Evolutionary conservation across 2,329 filamentous ascomycete species (phyloP).

Genomic region (Neonectria punicea): DNA sequence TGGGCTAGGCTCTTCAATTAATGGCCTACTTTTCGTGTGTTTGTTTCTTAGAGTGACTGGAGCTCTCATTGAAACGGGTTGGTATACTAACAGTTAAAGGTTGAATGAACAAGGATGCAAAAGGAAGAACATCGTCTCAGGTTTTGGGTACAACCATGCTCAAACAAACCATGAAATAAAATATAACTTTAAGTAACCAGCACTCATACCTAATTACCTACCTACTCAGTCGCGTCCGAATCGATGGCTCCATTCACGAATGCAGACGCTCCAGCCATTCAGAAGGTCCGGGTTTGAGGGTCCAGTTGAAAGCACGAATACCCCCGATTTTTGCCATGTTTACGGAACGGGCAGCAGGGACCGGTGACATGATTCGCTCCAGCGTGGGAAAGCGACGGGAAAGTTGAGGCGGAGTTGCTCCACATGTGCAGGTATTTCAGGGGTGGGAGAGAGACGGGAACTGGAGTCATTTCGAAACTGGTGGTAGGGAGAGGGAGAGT

Average conservation of each 20-base stretch:
- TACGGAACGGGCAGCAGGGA: not conserved
- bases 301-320: slow-evolving; percentile 15
- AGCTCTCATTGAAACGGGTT: not conserved
- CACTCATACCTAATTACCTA: too few species aligned
- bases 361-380: slow-evolving; percentile 2
- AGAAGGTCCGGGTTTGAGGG: not conserved
- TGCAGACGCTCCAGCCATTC: not conserved
- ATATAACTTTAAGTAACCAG: too few species aligned
- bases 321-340: slow-evolving; percentile 3
- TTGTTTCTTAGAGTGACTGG: not conserved
- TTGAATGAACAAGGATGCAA: not conserved
- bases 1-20: not conserved
- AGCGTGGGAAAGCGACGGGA: not conserved
- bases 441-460: not conserved
- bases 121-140: not conserved
- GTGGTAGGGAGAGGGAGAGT: not conserved
- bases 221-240: not conserved
- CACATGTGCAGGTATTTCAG: slow-evolving; percentile 3
- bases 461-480: not conserved
- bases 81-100: not conserved
- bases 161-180: not conserved
- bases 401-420: not conserved
- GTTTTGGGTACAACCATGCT: not conserved
- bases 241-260: not conserved
- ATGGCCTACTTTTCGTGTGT: not conserved